Evolutionary conservation across 176 grass and related monocot genomes (phyloP), one percentile per base, ranked within the genome.

Genomic region (Cocos nucifera): DNA sequence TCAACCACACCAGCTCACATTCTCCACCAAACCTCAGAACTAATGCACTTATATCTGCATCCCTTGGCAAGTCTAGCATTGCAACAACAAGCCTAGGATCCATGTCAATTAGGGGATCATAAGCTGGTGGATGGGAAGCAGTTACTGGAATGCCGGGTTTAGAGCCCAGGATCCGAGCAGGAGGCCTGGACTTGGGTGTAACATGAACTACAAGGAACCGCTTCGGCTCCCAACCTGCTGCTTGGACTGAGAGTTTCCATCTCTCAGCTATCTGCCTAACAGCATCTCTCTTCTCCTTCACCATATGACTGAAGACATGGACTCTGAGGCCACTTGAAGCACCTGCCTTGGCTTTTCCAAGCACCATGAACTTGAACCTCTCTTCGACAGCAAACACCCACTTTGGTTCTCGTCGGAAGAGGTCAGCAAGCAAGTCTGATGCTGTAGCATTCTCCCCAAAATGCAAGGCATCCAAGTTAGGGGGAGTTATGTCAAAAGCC

Each of bases 1-100:
- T 92, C 70, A 98, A 62, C 93, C 93, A 98, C 23, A 91, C 82
- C 75, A 98, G 66, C 54, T 98, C 93, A 58, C 93, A 98, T 70
- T 98, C 93, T 16, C 93, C 87, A 26, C 87, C 93, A 67, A 98
- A 98, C 71, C 93, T 83, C 63, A 92, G 69, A 15, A 98, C 87
- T 35, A 98, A 62, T 50, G 87, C 77, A 12, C 77, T 98, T 6
- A 98, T 88, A 85, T 98, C 92, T 75, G 87, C 92, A 63, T 97
- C 87, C 58, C 87, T 69, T 59, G 87, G 87, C 65, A 97, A 65
- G 56, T 91, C 92, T 57, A 91, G 54, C 92, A 97, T 88, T 52
- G 92, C 78, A 48, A 97, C 92, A 0, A 88, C 87, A 17, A 91
- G 77, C 73, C 92, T 73, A 9, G 92, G 84, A 65, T 97, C 87